Evolutionary conservation across 495 filamentous ascomycete genomes (phyloP).

Genomic region (Aspergillus incahuasiensis): DNA sequence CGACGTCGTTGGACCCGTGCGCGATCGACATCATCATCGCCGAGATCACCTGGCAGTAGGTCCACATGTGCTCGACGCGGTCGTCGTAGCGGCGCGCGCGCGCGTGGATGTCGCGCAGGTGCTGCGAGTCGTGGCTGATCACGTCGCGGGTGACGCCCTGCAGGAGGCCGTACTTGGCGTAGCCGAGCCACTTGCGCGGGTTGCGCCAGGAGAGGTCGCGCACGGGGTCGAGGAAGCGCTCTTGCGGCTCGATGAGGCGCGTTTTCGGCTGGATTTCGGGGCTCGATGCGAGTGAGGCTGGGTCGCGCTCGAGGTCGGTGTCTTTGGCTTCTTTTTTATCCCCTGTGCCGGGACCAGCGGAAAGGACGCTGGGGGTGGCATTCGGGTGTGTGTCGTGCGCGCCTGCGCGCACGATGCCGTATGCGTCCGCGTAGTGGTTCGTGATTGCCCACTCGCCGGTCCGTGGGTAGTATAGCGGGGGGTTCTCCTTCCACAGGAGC

Average conservation of each 20-base stretch:
- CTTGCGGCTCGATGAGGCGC: conserved; percentile 23
- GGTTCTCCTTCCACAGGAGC: conserved; percentile 41
- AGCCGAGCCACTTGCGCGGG: conserved; percentile 36
- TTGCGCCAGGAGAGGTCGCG: conserved; percentile 24
- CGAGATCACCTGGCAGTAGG: conserved; percentile 64
- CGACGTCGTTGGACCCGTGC: conserved; percentile 71
- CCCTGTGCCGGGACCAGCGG: conserved; percentile 41
- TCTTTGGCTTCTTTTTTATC: conserved; percentile 40
- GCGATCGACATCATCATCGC: conserved; percentile 68
- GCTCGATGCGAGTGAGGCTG: conserved; percentile 16
- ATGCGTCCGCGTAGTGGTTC: conserved; percentile 47
- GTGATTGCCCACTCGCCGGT: conserved; percentile 39
- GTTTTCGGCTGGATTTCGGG: conserved; percentile 26
- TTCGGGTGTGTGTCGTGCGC: conserved; percentile 11
- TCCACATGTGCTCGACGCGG: conserved; percentile 65
- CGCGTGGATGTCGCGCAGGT: conserved; percentile 54
- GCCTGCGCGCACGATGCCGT: conserved; percentile 23
- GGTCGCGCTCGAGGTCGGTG: conserved; percentile 65
- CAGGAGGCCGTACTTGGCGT: conserved; percentile 44
- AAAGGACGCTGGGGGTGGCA: neutral
- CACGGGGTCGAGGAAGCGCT: conserved; percentile 34
- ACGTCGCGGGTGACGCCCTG: conserved; percentile 60
- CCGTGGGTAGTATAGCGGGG: conserved; percentile 46
- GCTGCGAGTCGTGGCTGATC: conserved; percentile 39
- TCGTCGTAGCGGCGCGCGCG: conserved; percentile 63